Percentiles rank a stretch among this genome's conserved stretches.
Evolutionary conservation across 495 filamentous ascomycete genomes (phyloP).

Genomic region (Xylaria palmicola): DNA sequence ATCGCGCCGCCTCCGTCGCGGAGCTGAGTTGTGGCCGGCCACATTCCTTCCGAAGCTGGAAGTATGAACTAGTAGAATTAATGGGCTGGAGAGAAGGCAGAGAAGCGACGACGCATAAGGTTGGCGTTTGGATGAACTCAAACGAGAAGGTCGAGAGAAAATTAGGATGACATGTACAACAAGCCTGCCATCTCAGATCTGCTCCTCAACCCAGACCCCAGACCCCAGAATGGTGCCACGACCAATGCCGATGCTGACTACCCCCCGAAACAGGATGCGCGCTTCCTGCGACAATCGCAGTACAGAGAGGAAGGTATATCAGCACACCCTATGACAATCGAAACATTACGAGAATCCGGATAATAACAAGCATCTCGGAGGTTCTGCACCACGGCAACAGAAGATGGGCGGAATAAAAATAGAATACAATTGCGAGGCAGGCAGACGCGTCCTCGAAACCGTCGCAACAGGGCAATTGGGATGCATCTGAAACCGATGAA

Average conservation of each 20-base stretch:
- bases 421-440: no score
- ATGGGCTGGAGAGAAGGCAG: not conserved
- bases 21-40: not conserved
- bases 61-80: not conserved
- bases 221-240: not conserved
- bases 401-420: not conserved
- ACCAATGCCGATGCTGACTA: not conserved
- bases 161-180: not conserved
- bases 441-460: not conserved
- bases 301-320: slow-evolving; percentile 7
- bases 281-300: slow-evolving; percentile 1
- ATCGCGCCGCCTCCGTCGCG: slow-evolving; percentile 2
- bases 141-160: slow-evolving; percentile 7
- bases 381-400: not conserved
- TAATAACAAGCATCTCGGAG: not conserved
- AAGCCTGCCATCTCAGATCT: not conserved
- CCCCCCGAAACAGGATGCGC: slow-evolving; percentile 3
- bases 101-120: not conserved
- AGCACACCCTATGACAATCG: slow-evolving; percentile 5
- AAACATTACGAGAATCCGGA: not conserved
- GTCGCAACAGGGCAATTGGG: slow-evolving; percentile 1
- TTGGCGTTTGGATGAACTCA: not conserved
- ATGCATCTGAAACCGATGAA: not conserved
- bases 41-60: not conserved
- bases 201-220: not conserved